Evolutionary conservation across 164 flowering plant species (phyloP).

Genomic region (Echeveria elegans): DNA sequence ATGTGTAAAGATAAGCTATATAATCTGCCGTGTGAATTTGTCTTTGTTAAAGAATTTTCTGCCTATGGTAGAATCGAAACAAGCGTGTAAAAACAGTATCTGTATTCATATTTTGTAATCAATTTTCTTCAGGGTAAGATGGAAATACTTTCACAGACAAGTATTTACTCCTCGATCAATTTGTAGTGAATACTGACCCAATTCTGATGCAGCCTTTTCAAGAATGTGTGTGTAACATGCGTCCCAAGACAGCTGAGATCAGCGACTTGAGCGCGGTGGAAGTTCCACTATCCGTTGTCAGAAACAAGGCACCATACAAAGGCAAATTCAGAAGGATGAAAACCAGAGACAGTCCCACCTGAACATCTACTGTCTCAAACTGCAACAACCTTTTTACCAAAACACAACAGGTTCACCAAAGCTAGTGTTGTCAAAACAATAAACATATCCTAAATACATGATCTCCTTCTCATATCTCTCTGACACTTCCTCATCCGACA

Average conservation of each 20-base stretch:
- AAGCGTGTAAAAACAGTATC: neutral
- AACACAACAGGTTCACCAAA: slow-evolving; percentile 19
- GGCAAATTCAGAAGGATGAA: slow-evolving; percentile 33
- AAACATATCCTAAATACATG: slow-evolving; percentile 38
- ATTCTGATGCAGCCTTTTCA: neutral
- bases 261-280: slow-evolving; percentile 33
- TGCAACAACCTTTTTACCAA: slow-evolving; percentile 12
- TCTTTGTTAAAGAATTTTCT: neutral
- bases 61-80: neutral
- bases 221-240: slow-evolving; percentile 6
- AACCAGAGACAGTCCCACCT: slow-evolving; percentile 33
- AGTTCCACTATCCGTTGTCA: neutral
- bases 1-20: neutral
- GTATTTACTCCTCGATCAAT: neutral
- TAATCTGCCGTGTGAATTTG: neutral
- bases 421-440: slow-evolving; percentile 25
- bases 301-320: neutral
- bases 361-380: slow-evolving; percentile 25
- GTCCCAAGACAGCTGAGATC: slow-evolving; percentile 26
- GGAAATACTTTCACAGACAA: no score
- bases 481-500: slow-evolving; percentile 26
- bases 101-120: neutral
- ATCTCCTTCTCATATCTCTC: slow-evolving; percentile 41
- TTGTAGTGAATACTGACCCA: no score
- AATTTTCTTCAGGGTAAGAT: neutral